These are phyloP conservation scores for Penicillium sp. DNA, from an alignment of 2,329 filamentous ascomycete genomes.

Conservation along the genomic window DNA sequence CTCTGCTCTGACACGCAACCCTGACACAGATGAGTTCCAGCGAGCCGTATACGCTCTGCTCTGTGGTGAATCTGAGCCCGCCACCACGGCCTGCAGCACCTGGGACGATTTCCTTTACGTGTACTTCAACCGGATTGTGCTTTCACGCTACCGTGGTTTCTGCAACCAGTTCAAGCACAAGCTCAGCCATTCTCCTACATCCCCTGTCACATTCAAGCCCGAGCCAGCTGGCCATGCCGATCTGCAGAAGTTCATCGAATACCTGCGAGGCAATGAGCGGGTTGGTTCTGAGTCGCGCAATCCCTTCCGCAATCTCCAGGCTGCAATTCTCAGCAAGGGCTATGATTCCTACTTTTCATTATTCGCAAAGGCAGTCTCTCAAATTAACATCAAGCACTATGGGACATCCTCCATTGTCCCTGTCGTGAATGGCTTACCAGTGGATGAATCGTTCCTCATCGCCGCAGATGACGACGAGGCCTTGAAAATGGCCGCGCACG, in stretches of 20 bases:
- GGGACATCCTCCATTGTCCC: slow-evolving; percentile 36
- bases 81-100: slow-evolving; percentile 71
- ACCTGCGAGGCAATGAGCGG: slow-evolving; percentile 35
- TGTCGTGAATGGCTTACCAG: slow-evolving; percentile 48
- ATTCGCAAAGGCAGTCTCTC: slow-evolving; percentile 43
- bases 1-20: slow-evolving; percentile 56
- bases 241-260: slow-evolving; percentile 40
- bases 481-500: slow-evolving; percentile 68
- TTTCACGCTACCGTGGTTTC: slow-evolving; percentile 76
- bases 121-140: slow-evolving; percentile 81
- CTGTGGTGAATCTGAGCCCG: slow-evolving; percentile 77
- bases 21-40: slow-evolving; percentile 74
- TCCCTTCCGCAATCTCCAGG: slow-evolving; percentile 47
- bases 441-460: slow-evolving; percentile 51
- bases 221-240: slow-evolving; percentile 51
- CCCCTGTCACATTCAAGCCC: slow-evolving; percentile 56
- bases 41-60: slow-evolving; percentile 86
- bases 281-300: slow-evolving; percentile 43
- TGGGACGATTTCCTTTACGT: slow-evolving; percentile 89
- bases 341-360: slow-evolving; percentile 44
- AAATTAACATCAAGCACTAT: slow-evolving; percentile 28
- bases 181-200: slow-evolving; percentile 55
- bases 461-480: slow-evolving; percentile 55
- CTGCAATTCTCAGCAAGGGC: slow-evolving; percentile 43
- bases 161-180: slow-evolving; percentile 46